These are phyloP conservation scores for Solanum paucissectum DNA, from an alignment of 257 asterid species.

Conservation along the genomic window DNA sequence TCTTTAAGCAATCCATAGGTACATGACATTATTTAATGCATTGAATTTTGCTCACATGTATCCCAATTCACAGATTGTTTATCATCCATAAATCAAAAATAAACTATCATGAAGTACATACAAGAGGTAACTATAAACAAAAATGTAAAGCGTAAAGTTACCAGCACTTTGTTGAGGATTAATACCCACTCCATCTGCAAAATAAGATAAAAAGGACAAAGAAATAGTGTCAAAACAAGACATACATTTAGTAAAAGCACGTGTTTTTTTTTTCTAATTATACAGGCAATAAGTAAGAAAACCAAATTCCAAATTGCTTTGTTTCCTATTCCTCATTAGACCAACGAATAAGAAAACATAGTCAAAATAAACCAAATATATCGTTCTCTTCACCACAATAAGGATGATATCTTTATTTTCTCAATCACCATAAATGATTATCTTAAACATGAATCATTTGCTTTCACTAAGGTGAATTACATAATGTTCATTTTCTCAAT, in stretches of 20 bases:
- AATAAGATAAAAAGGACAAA: background rate
- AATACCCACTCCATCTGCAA: conserved; percentile 91
- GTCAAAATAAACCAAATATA: background rate
- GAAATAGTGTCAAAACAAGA: background rate
- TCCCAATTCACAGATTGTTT: background rate
- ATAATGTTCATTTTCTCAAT: background rate
- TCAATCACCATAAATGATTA: background rate
- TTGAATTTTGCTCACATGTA: background rate
- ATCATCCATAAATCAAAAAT: background rate
- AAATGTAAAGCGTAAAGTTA: conserved; percentile 7
- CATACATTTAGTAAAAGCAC: background rate
- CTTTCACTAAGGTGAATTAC: background rate
- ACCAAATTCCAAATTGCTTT: background rate
- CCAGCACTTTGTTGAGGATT: conserved; percentile 99
- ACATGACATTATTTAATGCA: background rate
- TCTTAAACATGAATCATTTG: background rate
- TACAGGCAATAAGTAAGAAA: background rate
- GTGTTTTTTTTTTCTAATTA: background rate
- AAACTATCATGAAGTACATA: background rate
- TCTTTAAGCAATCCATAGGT: background rate
- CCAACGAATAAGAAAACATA: background rate
- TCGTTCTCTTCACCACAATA: background rate
- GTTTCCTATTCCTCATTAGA: background rate
- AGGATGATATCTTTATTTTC: background rate
- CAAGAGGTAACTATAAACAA: background rate